Conservation (phyloP, 2,329 filamentous ascomycete genomes). For the Fusarium miscanthi region DNA sequence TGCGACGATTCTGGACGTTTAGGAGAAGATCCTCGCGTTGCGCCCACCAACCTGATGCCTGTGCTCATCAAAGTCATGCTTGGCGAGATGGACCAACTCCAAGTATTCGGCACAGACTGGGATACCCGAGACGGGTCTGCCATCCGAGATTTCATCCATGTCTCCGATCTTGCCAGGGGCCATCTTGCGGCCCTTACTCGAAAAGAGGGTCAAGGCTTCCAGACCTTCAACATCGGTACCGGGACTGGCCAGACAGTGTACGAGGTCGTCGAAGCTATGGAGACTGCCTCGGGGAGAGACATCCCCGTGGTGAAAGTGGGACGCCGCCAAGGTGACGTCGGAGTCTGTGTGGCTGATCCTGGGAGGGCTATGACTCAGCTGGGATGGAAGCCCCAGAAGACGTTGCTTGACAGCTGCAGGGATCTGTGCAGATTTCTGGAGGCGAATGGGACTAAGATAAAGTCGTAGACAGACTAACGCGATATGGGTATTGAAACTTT, state of each 20-base stretch:
- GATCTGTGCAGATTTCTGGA: conserved; percentile 27
- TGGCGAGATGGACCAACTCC: conserved; percentile 54
- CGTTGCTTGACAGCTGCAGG: conserved; percentile 27
- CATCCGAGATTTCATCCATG: conserved; percentile 75
- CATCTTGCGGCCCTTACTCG: conserved; percentile 69
- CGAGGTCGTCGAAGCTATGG: conserved; percentile 6
- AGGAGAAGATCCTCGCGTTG: conserved; percentile 67
- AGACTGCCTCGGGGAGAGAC: not conserved
- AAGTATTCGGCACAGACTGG: conserved; percentile 72
- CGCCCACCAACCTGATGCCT: conserved; percentile 6
- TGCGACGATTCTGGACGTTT: conserved; percentile 72
- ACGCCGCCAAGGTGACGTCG: conserved; percentile 3
- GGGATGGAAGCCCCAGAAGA: conserved; percentile 51
- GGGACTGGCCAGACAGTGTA: conserved; percentile 50
- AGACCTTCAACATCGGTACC: conserved; percentile 59
- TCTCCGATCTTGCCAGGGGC: conserved; percentile 71
- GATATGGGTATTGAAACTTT: not conserved
- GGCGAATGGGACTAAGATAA: not conserved
- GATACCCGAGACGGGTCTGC: conserved; percentile 73
- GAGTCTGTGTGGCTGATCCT: conserved; percentile 55
- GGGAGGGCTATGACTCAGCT: conserved; percentile 54
- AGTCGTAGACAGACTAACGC: not conserved
- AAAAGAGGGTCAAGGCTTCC: conserved; percentile 47
- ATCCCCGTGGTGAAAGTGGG: not conserved
- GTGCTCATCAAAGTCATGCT: conserved; percentile 59